phyloP scores from a whole-genome alignment of 345 rosid species.

The Camelina laxa region DNA sequence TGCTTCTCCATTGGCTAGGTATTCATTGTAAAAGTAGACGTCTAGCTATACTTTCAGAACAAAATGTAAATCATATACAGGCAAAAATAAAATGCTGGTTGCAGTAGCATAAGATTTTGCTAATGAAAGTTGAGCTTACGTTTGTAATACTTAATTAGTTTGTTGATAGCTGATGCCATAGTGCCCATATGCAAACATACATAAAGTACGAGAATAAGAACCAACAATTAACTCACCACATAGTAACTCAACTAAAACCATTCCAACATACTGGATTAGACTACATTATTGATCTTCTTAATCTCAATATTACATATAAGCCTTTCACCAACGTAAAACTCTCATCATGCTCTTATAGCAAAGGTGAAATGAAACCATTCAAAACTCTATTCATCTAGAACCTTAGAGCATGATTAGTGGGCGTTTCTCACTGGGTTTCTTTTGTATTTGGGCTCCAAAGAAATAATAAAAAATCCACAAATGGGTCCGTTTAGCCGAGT shows the following conservation, averaged over 20 bases:
- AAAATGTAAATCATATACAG: conserved; percentile 16
- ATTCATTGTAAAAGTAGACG: conserved; percentile 9
- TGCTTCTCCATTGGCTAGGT: neutral
- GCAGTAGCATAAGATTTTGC: conserved; percentile 18
- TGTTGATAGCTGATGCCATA: conserved; percentile 89
- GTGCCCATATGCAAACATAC: conserved; percentile 57
- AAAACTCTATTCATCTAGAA: conserved; percentile 26
- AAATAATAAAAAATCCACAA: no score
- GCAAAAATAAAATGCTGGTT: conserved; percentile 16
- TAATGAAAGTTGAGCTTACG: conserved; percentile 64
- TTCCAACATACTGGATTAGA: conserved; percentile 14
- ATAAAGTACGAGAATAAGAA: conserved; percentile 49
- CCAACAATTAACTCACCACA: conserved; percentile 1
- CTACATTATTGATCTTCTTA: neutral
- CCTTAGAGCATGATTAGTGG: no score
- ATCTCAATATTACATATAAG: neutral
- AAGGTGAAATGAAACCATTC: conserved; percentile 13
- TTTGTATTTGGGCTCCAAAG: no score
- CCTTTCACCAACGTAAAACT: neutral
- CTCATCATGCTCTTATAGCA: conserved; percentile 2
- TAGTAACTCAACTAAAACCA: conserved; percentile 6
- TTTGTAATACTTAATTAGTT: conserved; percentile 87
- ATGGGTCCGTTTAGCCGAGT: no score
- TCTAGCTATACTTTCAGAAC: conserved; percentile 13
- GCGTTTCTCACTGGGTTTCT: no score